Conservation (phyloP, 306 rosid species). For the Lathyrus aphaca region DNA sequence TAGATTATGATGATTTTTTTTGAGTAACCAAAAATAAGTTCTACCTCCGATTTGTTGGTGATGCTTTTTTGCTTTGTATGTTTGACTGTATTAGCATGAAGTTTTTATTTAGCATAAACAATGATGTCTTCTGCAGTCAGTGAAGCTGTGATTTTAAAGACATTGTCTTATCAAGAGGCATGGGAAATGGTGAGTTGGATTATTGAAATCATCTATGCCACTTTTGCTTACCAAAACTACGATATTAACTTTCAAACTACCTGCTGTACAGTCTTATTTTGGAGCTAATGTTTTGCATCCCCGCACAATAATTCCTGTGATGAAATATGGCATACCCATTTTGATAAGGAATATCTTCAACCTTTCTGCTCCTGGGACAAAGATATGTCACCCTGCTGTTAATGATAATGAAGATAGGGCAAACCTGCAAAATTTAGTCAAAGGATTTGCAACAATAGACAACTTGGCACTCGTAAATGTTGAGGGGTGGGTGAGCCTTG, state of each 20-base stretch:
- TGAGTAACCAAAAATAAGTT: slow-evolving; percentile 26
- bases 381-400: slow-evolving; percentile 68
- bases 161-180: slow-evolving; percentile 95
- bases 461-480: slow-evolving; percentile 94
- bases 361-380: slow-evolving; percentile 89
- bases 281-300: slow-evolving; percentile 99
- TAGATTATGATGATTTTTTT: slow-evolving; percentile 27
- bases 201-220: slow-evolving; percentile 24
- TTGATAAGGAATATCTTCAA: slow-evolving; percentile 91
- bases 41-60: slow-evolving; percentile 12
- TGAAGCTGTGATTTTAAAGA: slow-evolving; percentile 91
- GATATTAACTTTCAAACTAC: slow-evolving; percentile 41
- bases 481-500: slow-evolving; percentile 97
- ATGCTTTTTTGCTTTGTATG: slow-evolving; percentile 26
- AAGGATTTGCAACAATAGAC: slow-evolving; percentile 98
- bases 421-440: slow-evolving; percentile 68
- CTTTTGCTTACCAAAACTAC: slow-evolving; percentile 30
- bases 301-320: slow-evolving; percentile 95
- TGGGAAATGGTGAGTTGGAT: slow-evolving; percentile 93
- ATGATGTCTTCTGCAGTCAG: slow-evolving; percentile 70
- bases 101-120: slow-evolving; percentile 33
- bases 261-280: slow-evolving; percentile 82
- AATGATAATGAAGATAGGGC: slow-evolving; percentile 53
- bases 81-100: slow-evolving; percentile 21
- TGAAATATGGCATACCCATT: slow-evolving; percentile 85